These are phyloP conservation scores for Yamadazyma pseudoaaseri DNA, from an alignment of 1,139 yeast species.

Conservation along the genomic window DNA sequence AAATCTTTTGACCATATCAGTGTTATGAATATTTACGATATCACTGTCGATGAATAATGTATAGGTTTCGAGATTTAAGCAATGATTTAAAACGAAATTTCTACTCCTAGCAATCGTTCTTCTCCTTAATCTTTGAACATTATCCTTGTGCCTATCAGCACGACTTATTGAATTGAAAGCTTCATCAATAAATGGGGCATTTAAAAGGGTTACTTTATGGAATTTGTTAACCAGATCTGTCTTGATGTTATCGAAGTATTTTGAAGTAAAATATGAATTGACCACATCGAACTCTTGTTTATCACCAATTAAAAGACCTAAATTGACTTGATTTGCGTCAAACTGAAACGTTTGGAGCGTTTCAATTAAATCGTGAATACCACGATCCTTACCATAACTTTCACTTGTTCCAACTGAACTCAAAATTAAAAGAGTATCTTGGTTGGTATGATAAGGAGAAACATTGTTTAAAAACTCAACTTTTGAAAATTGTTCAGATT, in stretches of 20 bases:
- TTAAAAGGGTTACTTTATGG: slow-evolving; percentile 24
- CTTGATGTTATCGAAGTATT: slow-evolving; percentile 11
- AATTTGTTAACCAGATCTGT: slow-evolving; percentile 7
- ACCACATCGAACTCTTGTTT: slow-evolving; percentile 23
- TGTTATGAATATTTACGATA: slow-evolving; percentile 27
- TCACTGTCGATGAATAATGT: slow-evolving; percentile 49
- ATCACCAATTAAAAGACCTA: slow-evolving; percentile 30
- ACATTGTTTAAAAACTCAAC: slow-evolving; percentile 11
- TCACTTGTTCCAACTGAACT: slow-evolving; percentile 23
- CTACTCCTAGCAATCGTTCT: slow-evolving; percentile 34
- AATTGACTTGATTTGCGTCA: slow-evolving; percentile 19
- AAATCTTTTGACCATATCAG: slow-evolving; percentile 29
- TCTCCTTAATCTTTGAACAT: slow-evolving; percentile 31
- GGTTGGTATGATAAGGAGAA: slow-evolving; percentile 8
- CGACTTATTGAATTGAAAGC: slow-evolving; percentile 19
- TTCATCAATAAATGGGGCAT: slow-evolving; percentile 34
- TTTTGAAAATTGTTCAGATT: slow-evolving; percentile 5
- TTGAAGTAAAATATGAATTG: slow-evolving; percentile 14
- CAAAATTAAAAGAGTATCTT: slow-evolving; percentile 22
- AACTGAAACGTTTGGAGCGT: slow-evolving; percentile 20
- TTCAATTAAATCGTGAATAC: slow-evolving; percentile 22
- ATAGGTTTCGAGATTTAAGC: slow-evolving; percentile 30
- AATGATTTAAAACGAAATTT: slow-evolving; percentile 31
- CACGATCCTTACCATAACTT: slow-evolving; percentile 29
- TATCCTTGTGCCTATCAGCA: slow-evolving; percentile 28